A percentile compares a stretch with the other conserved stretches of the same genome.
These are phyloP conservation scores for Suillus discolor DNA, from an alignment of 768 basidiomycete species.

Conservation along the genomic window DNA sequence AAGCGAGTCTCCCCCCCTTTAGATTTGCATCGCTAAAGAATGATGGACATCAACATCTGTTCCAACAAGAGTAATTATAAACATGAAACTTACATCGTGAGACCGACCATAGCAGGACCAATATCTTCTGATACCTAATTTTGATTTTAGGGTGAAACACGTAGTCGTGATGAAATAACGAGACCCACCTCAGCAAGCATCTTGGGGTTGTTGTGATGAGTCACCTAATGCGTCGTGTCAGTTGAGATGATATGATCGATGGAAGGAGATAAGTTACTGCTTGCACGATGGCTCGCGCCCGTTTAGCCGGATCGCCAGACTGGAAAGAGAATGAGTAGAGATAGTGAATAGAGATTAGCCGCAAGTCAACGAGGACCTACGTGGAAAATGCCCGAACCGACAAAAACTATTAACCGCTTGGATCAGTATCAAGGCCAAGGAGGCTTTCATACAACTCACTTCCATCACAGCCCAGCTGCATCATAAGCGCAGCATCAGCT, in stretches of 20 bases:
- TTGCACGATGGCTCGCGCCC: slow-evolving; percentile 95
- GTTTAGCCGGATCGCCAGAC: slow-evolving; percentile 92
- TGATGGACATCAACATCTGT: neutral
- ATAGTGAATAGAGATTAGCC: slow-evolving; percentile 6
- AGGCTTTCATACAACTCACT: slow-evolving; percentile 49
- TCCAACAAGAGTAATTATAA: neutral
- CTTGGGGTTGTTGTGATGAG: slow-evolving; percentile 94
- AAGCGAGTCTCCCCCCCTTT: slow-evolving; percentile 70
- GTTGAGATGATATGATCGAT: slow-evolving; percentile 3
- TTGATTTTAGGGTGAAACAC: slow-evolving; percentile 2
- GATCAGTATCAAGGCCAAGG: neutral
- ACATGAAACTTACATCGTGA: slow-evolving; percentile 77
- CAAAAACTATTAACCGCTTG: slow-evolving; percentile 68
- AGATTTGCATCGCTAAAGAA: slow-evolving; percentile 58
- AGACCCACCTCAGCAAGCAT: slow-evolving; percentile 77
- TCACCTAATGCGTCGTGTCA: slow-evolving; percentile 51
- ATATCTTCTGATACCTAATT: slow-evolving; percentile 75
- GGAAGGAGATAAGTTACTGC: slow-evolving; percentile 55
- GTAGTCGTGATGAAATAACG: slow-evolving; percentile 13
- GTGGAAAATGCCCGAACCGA: slow-evolving; percentile 97
- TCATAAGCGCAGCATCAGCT: slow-evolving; percentile 98
- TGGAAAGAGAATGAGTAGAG: slow-evolving; percentile 30
- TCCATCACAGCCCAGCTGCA: slow-evolving; percentile 97
- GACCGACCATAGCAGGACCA: slow-evolving; percentile 91
- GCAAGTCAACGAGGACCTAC: slow-evolving; percentile 43